A percentile compares a stretch with the other conserved stretches of the same genome.
Evolutionary conservation across 345 rosid genomes (phyloP).

Genomic region (Limnanthes douglasii): DNA sequence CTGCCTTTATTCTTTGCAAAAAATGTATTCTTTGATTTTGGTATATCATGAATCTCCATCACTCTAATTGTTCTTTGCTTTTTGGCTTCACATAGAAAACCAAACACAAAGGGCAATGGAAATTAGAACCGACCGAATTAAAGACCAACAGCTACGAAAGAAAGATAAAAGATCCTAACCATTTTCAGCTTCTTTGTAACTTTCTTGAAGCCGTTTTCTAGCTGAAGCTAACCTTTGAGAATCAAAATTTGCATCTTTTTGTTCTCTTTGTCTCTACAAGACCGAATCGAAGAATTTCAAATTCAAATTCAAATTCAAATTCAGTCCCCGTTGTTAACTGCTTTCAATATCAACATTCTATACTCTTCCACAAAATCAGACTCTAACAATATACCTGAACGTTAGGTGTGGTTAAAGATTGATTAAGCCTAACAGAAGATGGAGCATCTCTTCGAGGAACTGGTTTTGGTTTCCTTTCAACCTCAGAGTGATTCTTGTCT

Average conservation of each 20-base stretch:
- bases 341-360: background rate
- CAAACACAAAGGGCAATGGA: background rate
- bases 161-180: conserved; percentile 26
- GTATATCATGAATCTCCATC: conserved; percentile 97
- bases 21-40: conserved; percentile 89
- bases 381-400: conserved; percentile 26
- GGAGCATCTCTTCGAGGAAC: conserved; percentile 40
- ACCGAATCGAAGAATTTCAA: background rate
- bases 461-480: conserved; percentile 49
- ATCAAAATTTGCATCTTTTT: conserved; percentile 36
- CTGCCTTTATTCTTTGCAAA: conserved; percentile 75
- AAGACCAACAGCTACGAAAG: background rate
- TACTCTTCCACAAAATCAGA: background rate
- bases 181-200: conserved; percentile 81
- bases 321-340: background rate
- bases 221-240: conserved; percentile 55
- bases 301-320: conserved; percentile 1
- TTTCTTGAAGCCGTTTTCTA: conserved; percentile 74
- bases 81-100: conserved; percentile 52
- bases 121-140: background rate
- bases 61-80: conserved; percentile 97
- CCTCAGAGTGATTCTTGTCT: conserved; percentile 50
- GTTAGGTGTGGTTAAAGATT: conserved; percentile 34
- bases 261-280: conserved; percentile 61
- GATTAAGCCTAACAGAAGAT: conserved; percentile 26